Evolutionary conservation across 495 filamentous ascomycete species (phyloP), one percentile per base, ranked within the genome.

Genomic region (Talaromyces stipitatus): DNA sequence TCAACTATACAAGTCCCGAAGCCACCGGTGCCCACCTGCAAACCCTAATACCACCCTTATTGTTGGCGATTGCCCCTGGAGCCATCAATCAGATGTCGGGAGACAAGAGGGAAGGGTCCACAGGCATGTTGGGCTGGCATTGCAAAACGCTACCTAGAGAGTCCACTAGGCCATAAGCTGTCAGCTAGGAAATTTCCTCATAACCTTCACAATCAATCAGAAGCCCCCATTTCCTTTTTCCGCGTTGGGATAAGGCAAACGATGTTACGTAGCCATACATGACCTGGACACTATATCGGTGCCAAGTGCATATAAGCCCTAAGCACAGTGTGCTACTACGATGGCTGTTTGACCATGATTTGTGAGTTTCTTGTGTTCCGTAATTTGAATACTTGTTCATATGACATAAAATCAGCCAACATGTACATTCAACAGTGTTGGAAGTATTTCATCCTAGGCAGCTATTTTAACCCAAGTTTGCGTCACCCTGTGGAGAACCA

Each of bases 261-360:
- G 46, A 48, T 48, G 46, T 48, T 48, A 48, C 46, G 46, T 48
- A 48, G 46, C 46, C 46, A 48, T 48, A 48, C 46, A 48, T 48
- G 46, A 48, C 10, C 22, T 26, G 5, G 46, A 26, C 46, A 48
- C 20, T 26, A 8, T 48, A 3, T 18, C n/a, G n/a, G n/a, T n/a
- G n/a, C n/a, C n/a, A n/a, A n/a, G n/a, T n/a, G n/a, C n/a, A n/a
- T n/a, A n/a, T 14, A 14, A 48, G 46, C 46, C 10, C 24, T 47
- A 47, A 47, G 45, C 3, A 47, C 45, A 1, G 45, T 48, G 46
- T 48, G 14, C 10, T 48, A 20, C 46, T 48, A 48, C 46, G 7
- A 4, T 48, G 46, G 9, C 10, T 48, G 46, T 27, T 48, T 48
- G 46, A 48, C n/a, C n/a, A n/a, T n/a, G 46, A 16, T 48, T 20